Evolutionary conservation across 164 flowering plant species (phyloP).

Genomic region (Hamamelis virginiana): DNA sequence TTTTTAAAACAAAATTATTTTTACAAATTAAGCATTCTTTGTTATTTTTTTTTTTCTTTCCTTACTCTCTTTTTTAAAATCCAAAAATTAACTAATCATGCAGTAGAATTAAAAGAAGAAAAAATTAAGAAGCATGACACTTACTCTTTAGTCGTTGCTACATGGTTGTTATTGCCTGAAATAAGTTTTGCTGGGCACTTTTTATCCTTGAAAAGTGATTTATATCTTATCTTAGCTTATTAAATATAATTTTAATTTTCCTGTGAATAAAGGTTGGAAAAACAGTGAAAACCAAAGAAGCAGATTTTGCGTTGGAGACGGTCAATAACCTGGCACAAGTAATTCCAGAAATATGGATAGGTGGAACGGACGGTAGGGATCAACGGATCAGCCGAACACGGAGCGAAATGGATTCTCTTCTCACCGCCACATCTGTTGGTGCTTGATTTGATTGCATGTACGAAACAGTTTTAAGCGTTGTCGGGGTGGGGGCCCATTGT

Average conservation of each 20-base stretch:
- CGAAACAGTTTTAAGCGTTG: background rate
- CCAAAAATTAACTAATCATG: too few relatives aligned
- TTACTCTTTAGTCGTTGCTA: too few relatives aligned
- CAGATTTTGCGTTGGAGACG: conserved; percentile 68
- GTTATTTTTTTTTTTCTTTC: too few relatives aligned
- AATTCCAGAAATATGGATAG: conserved; percentile 68
- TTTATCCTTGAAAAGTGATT: background rate
- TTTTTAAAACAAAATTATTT: too few relatives aligned
- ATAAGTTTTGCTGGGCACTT: background rate
- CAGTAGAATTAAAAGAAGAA: too few relatives aligned
- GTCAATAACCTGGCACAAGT: conserved; percentile 37
- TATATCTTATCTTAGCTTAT: background rate
- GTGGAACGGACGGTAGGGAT: conserved; percentile 25
- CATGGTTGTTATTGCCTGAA: background rate
- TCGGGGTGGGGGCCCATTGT: background rate
- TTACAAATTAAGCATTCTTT: too few relatives aligned
- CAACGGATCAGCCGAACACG: conserved; percentile 29
- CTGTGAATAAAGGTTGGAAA: conserved; percentile 57
- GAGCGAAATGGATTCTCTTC: conserved; percentile 38
- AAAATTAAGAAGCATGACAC: too few relatives aligned
- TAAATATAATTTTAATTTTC: background rate
- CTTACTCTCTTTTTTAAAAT: too few relatives aligned
- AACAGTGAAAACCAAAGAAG: conserved; percentile 45
- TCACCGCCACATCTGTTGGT: conserved; percentile 31
- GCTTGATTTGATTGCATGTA: conserved; percentile 22